Conservation (phyloP, 768 basidiomycete species). For the Pilatotrama ljubarskyi region DNA sequence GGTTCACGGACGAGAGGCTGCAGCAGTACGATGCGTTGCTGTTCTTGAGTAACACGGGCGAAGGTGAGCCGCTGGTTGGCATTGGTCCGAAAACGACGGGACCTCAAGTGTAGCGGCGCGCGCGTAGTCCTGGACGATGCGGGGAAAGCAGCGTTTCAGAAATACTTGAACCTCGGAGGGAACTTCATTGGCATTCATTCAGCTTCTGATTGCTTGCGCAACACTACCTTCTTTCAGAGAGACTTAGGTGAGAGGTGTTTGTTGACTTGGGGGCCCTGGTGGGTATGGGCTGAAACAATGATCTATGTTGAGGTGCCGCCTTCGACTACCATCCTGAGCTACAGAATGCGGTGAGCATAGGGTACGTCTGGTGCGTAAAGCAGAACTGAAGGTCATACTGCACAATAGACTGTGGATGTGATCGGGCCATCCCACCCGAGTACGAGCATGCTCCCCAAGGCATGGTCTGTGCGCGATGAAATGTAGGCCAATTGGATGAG, state of each 20-base stretch:
- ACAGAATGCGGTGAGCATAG: slow-evolving; percentile 40
- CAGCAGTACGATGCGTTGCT: slow-evolving; percentile 44
- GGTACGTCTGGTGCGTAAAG: not conserved
- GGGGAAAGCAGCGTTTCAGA: slow-evolving; percentile 42
- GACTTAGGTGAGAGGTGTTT: slow-evolving; percentile 36
- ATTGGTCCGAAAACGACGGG: not conserved
- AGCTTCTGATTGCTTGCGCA: slow-evolving; percentile 43
- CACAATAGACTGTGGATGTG: slow-evolving; percentile 38
- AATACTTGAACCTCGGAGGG: slow-evolving; percentile 46
- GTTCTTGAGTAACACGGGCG: slow-evolving; percentile 47
- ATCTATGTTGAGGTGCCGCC: slow-evolving; percentile 34
- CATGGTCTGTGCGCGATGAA: slow-evolving; percentile 39
- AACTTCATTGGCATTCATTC: slow-evolving; percentile 49
- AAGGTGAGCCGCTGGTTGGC: slow-evolving; percentile 35
- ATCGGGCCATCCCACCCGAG: slow-evolving; percentile 45
- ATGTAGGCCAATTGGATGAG: slow-evolving; percentile 33
- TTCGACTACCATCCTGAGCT: slow-evolving; percentile 51
- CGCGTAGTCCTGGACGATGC: slow-evolving; percentile 41
- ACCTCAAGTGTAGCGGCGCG: not conserved
- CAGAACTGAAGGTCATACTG: not conserved
- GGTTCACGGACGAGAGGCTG: slow-evolving; percentile 44
- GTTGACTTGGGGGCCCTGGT: too few relatives aligned
- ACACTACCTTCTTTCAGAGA: slow-evolving; percentile 41
- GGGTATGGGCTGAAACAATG: not conserved
- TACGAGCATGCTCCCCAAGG: slow-evolving; percentile 37